Conservation (phyloP, 192 early-diverging fungal genomes). For the Coemansia sp. region DNA sequence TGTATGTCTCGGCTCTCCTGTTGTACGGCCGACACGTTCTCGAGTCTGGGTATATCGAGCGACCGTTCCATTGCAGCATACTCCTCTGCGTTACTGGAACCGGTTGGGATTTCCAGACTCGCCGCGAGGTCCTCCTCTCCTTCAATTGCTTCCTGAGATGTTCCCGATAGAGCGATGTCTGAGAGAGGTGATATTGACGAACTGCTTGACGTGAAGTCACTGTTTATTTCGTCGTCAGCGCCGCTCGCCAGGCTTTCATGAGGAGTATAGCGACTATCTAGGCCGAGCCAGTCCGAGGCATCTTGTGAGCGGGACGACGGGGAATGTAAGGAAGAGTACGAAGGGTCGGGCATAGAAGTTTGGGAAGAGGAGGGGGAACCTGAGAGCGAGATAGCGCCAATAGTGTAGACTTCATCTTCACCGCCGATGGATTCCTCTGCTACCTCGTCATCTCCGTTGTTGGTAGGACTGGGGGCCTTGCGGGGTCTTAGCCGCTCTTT, state of each 20-base stretch:
- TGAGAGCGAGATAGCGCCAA: neutral
- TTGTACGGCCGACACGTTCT: neutral
- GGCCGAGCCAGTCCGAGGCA: too few species aligned
- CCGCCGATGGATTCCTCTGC: neutral
- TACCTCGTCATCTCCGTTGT: neutral
- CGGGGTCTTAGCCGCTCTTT: constrained; percentile 1
- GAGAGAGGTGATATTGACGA: too few species aligned
- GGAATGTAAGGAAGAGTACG: neutral
- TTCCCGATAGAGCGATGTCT: neutral
- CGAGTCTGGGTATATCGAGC: neutral
- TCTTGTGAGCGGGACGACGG: too few species aligned
- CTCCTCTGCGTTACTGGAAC: neutral
- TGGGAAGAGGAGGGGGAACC: neutral
- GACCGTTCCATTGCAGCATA: neutral
- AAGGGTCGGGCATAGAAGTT: too few species aligned
- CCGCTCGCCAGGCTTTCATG: too few species aligned
- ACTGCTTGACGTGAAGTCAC: neutral
- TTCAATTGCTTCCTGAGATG: neutral
- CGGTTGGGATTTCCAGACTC: too few species aligned
- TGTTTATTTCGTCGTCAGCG: neutral
- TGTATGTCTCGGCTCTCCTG: neutral
- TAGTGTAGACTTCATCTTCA: neutral
- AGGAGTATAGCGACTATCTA: too few species aligned
- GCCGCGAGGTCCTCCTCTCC: neutral
- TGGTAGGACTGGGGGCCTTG: neutral